Evolutionary conservation across 768 basidiomycete genomes (phyloP).

Genomic region (Gautieria morchelliformis): DNA sequence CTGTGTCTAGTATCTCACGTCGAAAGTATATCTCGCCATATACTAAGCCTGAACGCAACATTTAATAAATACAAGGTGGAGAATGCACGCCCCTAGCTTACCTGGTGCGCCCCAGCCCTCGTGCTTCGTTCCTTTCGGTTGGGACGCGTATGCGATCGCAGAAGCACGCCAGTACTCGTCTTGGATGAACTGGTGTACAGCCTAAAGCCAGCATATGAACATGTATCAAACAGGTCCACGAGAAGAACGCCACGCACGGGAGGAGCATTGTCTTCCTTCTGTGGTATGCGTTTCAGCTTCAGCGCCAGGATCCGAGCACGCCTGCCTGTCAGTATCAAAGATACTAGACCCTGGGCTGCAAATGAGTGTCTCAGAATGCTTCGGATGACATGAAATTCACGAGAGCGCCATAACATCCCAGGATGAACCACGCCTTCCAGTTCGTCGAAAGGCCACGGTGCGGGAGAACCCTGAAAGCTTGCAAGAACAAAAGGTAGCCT

Average conservation of each 20-base stretch:
- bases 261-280: background rate
- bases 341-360: background rate
- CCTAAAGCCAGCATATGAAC: slow-evolving; percentile 31
- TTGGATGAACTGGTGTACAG: slow-evolving; percentile 55
- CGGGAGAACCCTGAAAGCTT: background rate
- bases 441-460: background rate
- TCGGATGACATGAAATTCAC: background rate
- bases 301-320: background rate
- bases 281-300: background rate
- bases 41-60: slow-evolving; percentile 9
- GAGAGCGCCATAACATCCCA: slow-evolving; percentile 7
- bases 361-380: background rate
- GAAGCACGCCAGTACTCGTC: slow-evolving; percentile 73
- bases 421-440: slow-evolving; percentile 7
- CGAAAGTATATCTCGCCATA: slow-evolving; percentile 57
- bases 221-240: background rate
- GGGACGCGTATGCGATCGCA: slow-evolving; percentile 59
- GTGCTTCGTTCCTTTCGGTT: slow-evolving; percentile 55
- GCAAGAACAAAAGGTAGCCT: slow-evolving; percentile 1
- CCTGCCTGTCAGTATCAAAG: slow-evolving; percentile 1
- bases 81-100: slow-evolving; percentile 14
- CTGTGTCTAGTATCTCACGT: slow-evolving; percentile 59
- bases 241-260: background rate
- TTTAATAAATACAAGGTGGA: background rate
- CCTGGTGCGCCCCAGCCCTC: slow-evolving; percentile 73